Base-by-base conservation (phyloP, 495 filamentous ascomycete genomes). In the Tuber aestivum region DNA sequence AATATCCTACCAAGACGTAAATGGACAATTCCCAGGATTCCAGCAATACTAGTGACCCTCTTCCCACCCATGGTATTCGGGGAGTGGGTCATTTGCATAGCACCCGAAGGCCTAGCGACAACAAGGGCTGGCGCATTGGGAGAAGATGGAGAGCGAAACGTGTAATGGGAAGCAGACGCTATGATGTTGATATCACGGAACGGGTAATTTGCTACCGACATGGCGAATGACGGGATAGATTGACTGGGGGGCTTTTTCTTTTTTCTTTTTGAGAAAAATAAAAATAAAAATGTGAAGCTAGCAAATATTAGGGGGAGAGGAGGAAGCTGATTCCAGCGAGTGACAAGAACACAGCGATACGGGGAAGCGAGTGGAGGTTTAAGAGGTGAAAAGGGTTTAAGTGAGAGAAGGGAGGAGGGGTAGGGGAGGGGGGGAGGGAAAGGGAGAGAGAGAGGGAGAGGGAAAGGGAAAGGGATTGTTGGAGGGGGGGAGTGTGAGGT, bases 111-210 rank as follows among this genome's bases (percentile, higher is more conserved):
- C 61, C 95, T 89, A 78, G 96, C 94, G 70, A 99, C 88, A 40
- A 96, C 91, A 23, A 99, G 88, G 18, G 94, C 92, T 16, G 93
- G 93, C 41, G 94, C 90, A 83, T 92, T 89, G 76, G 94, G 95
- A 20, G 93, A 94, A 6, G 96, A 98, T 16, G 95, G 96, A 3
- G 95, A 99, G 35, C 92, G 93, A 85, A 99, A 99, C 79, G 94
- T 93, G 87, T 99, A 99, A 82, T 95, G 91, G 74, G 94, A 93
- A 74, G 92, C 85, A 2, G 95, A 95, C 68, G 93, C 90, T 82
- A 97, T 93, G 85, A 98, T 89, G 84, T 97, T 98, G 87, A 98
- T 94, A 87, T 98, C 95, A 80, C 95, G 89, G 84, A 94, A 99
- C 12, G 95, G 95, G 77, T 94, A 88, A 65, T 90, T 85, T 74